phyloP scores from a whole-genome alignment of 2,329 filamentous ascomycete genomes.

The Penicillium sp. region DNA sequence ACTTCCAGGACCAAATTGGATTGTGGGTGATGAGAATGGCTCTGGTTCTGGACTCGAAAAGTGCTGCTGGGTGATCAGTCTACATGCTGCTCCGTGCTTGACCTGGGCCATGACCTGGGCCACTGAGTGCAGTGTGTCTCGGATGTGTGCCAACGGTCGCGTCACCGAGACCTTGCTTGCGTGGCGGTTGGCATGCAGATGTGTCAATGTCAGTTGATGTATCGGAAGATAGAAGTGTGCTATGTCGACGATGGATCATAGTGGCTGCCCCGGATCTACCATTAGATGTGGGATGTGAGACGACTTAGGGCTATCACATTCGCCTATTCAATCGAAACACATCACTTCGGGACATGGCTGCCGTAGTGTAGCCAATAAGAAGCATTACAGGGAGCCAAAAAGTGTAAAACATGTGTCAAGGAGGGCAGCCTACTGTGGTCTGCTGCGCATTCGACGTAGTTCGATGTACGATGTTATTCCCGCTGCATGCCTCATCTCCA shows the following conservation, averaged over 20 bases:
- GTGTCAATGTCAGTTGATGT: slow-evolving; percentile 10
- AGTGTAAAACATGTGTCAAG: not conserved
- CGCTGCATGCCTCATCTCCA: slow-evolving; percentile 3
- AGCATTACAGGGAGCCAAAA: slow-evolving; percentile 8
- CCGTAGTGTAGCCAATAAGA: slow-evolving; percentile 16
- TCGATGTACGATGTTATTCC: slow-evolving; percentile 10
- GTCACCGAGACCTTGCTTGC: slow-evolving; percentile 19
- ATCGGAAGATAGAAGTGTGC: slow-evolving; percentile 11
- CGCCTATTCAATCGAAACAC: slow-evolving; percentile 20
- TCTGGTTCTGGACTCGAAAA: slow-evolving; percentile 6
- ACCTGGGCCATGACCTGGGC: not conserved
- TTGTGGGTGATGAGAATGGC: not conserved
- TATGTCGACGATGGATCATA: slow-evolving; percentile 17
- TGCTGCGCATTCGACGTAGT: not conserved
- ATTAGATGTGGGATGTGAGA: slow-evolving; percentile 7
- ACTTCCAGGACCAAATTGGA: slow-evolving; percentile 5
- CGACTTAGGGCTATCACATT: slow-evolving; percentile 18
- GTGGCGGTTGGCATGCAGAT: slow-evolving; percentile 12
- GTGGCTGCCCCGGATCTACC: slow-evolving; percentile 15
- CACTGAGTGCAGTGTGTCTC: not conserved
- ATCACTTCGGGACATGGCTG: slow-evolving; percentile 23
- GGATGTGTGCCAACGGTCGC: slow-evolving; percentile 6
- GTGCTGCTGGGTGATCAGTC: not conserved
- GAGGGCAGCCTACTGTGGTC: not conserved
- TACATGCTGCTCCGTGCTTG: not conserved